Evolutionary conservation across 768 basidiomycete genomes (phyloP).

Genomic region (Calocera viscosa): DNA sequence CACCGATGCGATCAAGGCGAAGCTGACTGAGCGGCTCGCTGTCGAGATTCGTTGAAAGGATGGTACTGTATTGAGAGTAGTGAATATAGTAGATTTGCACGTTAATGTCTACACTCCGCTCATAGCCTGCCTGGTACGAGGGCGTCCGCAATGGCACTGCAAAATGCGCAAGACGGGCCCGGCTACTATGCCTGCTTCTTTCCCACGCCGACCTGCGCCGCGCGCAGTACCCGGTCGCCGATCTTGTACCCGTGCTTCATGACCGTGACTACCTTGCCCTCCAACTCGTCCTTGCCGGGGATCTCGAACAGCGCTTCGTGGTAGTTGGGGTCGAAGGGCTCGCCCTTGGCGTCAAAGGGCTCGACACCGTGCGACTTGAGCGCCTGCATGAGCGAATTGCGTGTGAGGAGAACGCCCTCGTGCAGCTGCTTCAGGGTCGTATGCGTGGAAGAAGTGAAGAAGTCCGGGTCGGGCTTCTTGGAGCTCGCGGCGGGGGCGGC

Average conservation of each 20-base stretch:
- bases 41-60: conserved; percentile 69
- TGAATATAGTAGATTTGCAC: neutral
- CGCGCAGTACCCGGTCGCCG: conserved; percentile 83
- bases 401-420: conserved; percentile 82
- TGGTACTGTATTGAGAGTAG: conserved; percentile 6
- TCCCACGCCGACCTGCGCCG: conserved; percentile 93
- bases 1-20: conserved; percentile 12
- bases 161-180: no score
- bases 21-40: conserved; percentile 50
- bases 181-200: conserved; percentile 30
- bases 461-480: conserved; percentile 24
- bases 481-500: no score
- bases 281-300: conserved; percentile 67
- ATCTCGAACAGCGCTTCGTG: conserved; percentile 95
- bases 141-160: no score
- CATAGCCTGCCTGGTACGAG: neutral
- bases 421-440: conserved; percentile 37
- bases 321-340: conserved; percentile 84
- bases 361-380: conserved; percentile 86
- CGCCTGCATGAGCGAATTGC: conserved; percentile 76
- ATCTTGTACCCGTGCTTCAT: conserved; percentile 88
- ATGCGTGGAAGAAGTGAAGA: conserved; percentile 26
- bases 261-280: conserved; percentile 81
- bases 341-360: conserved; percentile 82
- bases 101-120: neutral